These are phyloP conservation scores for Schizochytrium sp. DNA, from an alignment of 108 stramenopile genomes.

Conservation along the genomic window DNA sequence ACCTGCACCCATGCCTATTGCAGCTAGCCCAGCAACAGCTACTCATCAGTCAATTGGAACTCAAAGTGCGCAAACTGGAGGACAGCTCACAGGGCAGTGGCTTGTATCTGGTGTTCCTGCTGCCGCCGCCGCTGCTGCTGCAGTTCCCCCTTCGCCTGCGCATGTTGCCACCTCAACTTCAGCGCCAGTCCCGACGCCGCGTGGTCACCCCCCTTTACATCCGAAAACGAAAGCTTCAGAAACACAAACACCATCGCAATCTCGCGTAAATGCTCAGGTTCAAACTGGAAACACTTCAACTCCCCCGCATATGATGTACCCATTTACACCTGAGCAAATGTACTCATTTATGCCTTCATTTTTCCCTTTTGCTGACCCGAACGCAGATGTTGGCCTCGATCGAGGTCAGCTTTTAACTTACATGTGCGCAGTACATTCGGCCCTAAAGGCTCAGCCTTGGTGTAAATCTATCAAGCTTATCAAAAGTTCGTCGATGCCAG, in stretches of 20 bases:
- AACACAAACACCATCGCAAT: background rate
- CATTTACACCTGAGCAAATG: background rate
- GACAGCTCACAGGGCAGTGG: too few species aligned
- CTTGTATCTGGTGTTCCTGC: too few species aligned
- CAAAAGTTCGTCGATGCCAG: constrained; percentile 39
- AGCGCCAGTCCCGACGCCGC: background rate
- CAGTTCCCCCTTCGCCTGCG: background rate
- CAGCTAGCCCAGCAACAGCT: too few species aligned
- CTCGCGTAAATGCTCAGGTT: background rate
- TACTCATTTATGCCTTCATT: constrained; percentile 16
- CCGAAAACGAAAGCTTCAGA: constrained; percentile 3
- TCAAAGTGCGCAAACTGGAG: too few species aligned
- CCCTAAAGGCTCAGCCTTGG: constrained; percentile 50
- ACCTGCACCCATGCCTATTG: too few species aligned
- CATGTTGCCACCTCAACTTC: too few species aligned
- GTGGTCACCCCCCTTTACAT: constrained; percentile 2
- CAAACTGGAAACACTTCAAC: background rate
- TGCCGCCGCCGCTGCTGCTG: background rate
- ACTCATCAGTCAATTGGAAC: too few species aligned
- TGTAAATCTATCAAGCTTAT: constrained; percentile 42
- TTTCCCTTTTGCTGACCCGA: background rate
- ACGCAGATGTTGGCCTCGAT: background rate
- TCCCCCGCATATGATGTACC: background rate
- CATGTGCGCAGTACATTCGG: constrained; percentile 34
- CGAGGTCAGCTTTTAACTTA: constrained; percentile 36